Evolutionary conservation across 2,329 filamentous ascomycete genomes (phyloP), one percentile per base, ranked within the genome.

Genomic region (Cladosporium sp.): DNA sequence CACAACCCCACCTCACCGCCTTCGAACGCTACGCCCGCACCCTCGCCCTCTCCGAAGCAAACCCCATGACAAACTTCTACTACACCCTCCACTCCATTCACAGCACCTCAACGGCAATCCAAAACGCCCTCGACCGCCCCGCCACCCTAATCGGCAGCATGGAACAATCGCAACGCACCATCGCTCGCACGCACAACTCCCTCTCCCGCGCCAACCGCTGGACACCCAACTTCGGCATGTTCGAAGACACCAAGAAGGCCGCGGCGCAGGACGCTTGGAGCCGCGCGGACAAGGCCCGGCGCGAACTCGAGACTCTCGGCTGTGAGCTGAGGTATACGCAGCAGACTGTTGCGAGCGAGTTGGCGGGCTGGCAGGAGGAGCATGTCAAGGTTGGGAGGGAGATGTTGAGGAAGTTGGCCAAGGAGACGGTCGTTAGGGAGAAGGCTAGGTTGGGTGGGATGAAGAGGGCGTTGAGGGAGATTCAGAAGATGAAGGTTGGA

Each of bases 281-380:
- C 57, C 88, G 86, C 60, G 87, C 88, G 32, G 78, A 80, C 12
- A 83, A 84, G 55, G 82, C 80, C 18, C 80, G 84, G 55, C 69
- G 76, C 15, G 88, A 96, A 64, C 79, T 88, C 9, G 80, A 84
- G 16, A 79, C 82, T 38, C 69, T 95, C n/a, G 84, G 85, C 0
- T 82, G 82, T 45, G 93, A 98, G 68, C 73, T 98, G 49, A 76
- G 89, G 43, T 95, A 93, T 67, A 95, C 91, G 41, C 92, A 96
- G 70, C 88, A 94, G 67, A 89, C 92, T 12, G 92, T 97, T 19
- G 92, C 94, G 6, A 79, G 83, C 1, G 93, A 98, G 71, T 69
- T 98, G 50, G 93, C 93, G 0, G 90, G 88, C 13, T 98, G 93
- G 89, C 91, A 95, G 62, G 89, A 94, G 35, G 81, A 90, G 72